Evolutionary conservation across 345 rosid species (phyloP), one percentile per base, ranked within the genome.

Genomic region (Linum usitatissimum): DNA sequence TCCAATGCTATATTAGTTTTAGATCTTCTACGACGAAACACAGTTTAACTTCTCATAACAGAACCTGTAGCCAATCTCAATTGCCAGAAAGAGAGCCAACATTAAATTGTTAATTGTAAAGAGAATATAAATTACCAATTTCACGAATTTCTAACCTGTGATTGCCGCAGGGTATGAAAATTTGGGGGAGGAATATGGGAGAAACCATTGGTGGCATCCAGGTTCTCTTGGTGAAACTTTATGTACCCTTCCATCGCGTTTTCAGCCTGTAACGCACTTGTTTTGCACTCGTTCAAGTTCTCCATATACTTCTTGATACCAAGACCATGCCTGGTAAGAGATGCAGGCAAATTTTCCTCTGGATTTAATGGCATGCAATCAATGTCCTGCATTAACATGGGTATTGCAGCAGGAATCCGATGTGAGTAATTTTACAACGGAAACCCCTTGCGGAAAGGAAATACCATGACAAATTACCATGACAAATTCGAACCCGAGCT

Each of bases 401-500:
- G 59, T 51, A 62, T 56, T 17, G 59, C 19, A 28, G 10, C 55
- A 51, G 71, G 57, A 61, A 30, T 30, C n/a, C 58, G 17, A 45
- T 10, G 17, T 45, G 51, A 45, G 15, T 3, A 45, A 45, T 45
- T 10, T 15, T 10, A 15, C 51, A 6, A 3, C 17, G 17, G 10
- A 6, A 45, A 10, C 17, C 17, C 10, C 15, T 15, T 1, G 10
- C 17, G 5, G 17, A 45, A 45, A 10, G 17, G 17, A 45, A 10
- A 45, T 13, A 45, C 8, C 48, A 45, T 6, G 51, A 15, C 28
- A 45, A 55, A 28, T 55, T 86, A 94, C 99, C 96, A 28, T 76
- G 75, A 94, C 95, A 78, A 86, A 83, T 79, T 84, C 96, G 75
- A 86, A 95, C 62, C 97, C 99, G 49, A 85, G 66, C 62, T 90